A percentile compares a stretch with the other conserved stretches of the same genome.
These are phyloP conservation scores for Mixia osmundae DNA, from an alignment of 1,284 basidiomycete species.

Conservation along the genomic window DNA sequence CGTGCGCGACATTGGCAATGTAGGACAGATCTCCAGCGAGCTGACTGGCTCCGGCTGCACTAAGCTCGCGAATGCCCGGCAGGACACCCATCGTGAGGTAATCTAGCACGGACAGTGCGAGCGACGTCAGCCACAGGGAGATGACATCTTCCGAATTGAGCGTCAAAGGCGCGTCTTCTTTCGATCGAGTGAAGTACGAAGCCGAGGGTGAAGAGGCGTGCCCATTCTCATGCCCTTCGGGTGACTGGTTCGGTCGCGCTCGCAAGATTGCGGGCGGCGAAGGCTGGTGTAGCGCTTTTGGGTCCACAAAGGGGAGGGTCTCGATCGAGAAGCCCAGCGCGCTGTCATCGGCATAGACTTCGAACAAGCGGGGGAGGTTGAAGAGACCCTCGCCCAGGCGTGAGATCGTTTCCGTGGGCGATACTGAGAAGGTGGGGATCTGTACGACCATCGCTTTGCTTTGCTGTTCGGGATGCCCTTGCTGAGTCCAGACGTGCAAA, in stretches of 20 bases:
- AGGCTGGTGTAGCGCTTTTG: constrained; percentile 1
- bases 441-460: constrained; percentile 37
- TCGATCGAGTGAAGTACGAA: background rate
- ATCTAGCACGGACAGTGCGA: constrained; percentile 52
- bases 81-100: constrained; percentile 44
- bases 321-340: constrained; percentile 69
- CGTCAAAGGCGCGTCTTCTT: constrained; percentile 3
- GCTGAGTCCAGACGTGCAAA: constrained; percentile 40
- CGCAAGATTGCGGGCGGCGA: constrained; percentile 11
- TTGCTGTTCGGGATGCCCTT: constrained; percentile 15
- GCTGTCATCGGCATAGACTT: constrained; percentile 77
- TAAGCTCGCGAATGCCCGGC: constrained; percentile 34
- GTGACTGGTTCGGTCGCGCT: constrained; percentile 24
- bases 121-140: constrained; percentile 66
- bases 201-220: constrained; percentile 5
- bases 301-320: constrained; percentile 41
- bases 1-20: constrained; percentile 67
- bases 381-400: constrained; percentile 75
- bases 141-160: constrained; percentile 51
- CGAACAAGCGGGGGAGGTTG: constrained; percentile 77
- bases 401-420: constrained; percentile 67
- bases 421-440: constrained; percentile 81
- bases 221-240: constrained; percentile 9
- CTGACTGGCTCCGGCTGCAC: constrained; percentile 47
- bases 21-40: constrained; percentile 71